A percentile compares a stretch with the other conserved stretches of the same genome.
Evolutionary conservation across 1,139 yeast genomes (phyloP).

Genomic region (Kodamaea sp.): DNA sequence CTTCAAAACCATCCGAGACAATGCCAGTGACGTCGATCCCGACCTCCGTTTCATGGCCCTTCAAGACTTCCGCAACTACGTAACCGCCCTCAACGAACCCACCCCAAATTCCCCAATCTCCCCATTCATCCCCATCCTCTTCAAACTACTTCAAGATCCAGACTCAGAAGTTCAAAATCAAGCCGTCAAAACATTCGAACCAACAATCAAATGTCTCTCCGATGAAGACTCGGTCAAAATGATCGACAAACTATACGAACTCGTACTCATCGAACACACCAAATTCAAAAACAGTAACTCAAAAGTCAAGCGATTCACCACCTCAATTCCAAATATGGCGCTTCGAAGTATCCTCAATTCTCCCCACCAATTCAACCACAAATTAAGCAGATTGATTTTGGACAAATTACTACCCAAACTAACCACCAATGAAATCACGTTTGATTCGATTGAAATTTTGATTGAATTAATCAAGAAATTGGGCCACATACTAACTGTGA

Average conservation of each 20-base stretch:
- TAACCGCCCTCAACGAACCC: constrained; percentile 16
- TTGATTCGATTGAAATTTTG: constrained; percentile 64
- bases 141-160: constrained; percentile 56
- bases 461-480: constrained; percentile 54
- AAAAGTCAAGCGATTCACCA: constrained; percentile 44
- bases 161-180: constrained; percentile 78
- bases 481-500: constrained; percentile 45
- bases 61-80: constrained; percentile 60
- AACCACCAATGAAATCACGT: constrained; percentile 27
- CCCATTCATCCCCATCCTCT: constrained; percentile 46
- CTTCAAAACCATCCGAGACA: constrained; percentile 34
- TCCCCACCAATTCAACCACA: constrained; percentile 10
- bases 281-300: constrained; percentile 22
- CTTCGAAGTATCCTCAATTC: constrained; percentile 55
- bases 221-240: constrained; percentile 23
- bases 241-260: constrained; percentile 25
- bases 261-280: constrained; percentile 19
- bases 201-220: constrained; percentile 30
- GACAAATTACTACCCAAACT: constrained; percentile 13
- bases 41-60: constrained; percentile 86
- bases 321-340: constrained; percentile 69
- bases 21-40: constrained; percentile 67
- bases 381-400: constrained; percentile 19
- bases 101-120: constrained; percentile 20
- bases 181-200: constrained; percentile 59